These are phyloP conservation scores for Alternaria incomplexa DNA, from an alignment of 2,329 filamentous ascomycete genomes.

Conservation along the genomic window DNA sequence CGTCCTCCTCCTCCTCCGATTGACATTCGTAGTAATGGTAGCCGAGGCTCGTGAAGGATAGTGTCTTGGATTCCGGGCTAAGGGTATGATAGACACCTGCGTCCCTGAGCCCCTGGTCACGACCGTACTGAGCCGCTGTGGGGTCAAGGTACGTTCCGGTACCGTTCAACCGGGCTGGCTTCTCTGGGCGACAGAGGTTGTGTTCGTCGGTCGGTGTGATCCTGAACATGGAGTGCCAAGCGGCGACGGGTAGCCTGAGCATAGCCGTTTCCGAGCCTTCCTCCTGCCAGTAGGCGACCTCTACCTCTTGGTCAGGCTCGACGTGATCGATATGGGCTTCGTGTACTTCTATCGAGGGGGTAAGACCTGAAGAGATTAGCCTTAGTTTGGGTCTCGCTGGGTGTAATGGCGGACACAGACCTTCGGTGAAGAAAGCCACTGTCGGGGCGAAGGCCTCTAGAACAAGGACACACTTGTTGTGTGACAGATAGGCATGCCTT, in stretches of 20 bases:
- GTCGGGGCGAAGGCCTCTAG: not conserved
- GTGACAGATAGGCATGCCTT: not conserved
- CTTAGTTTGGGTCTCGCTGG: not conserved
- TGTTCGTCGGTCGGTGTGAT: not conserved
- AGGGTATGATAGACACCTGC: not conserved
- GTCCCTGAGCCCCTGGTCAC: not conserved
- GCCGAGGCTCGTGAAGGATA: not conserved
- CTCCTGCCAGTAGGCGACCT: not conserved
- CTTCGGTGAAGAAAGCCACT: not conserved
- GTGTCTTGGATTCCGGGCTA: not conserved
- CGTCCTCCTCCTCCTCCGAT: not conserved
- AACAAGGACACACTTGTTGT: not conserved
- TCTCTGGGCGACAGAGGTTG: not conserved
- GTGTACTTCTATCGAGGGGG: not conserved
- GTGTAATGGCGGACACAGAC: not conserved
- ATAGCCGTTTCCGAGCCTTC: not conserved
- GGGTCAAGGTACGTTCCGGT: not conserved
- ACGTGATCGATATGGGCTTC: not conserved
- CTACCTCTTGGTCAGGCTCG: not conserved
- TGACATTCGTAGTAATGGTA: not conserved
- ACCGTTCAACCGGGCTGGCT: not conserved
- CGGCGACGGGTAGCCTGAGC: not conserved
- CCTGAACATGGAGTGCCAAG: not conserved
- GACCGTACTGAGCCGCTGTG: not conserved
- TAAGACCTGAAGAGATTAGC: not conserved